Base-by-base conservation (phyloP, 345 rosid species). In the Eucalyptus polybractea region DNA sequence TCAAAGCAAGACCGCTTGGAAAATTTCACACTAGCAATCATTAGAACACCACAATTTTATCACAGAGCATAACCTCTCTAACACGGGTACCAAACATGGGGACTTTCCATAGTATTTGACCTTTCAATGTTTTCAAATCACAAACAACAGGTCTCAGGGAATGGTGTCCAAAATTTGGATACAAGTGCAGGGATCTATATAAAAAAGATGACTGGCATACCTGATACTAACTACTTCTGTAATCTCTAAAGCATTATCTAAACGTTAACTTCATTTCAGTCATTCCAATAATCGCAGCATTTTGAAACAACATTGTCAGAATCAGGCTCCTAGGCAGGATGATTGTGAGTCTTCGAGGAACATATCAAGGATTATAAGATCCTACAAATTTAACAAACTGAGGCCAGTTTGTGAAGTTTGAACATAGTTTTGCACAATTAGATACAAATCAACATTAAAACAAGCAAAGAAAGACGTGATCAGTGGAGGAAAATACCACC, bases 171-270 rank as follows among this genome's bases (percentile, higher is more conserved):
- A 56, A 1, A 56, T 10, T 24, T 56, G 29, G 29, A 24, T 56
- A 24, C 62, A 56, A 5, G 29, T 24, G 29, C 0, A 10, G 62
- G 0, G 2, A 56, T 22, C 1, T 56, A 0, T 56, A 3, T 56
- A 6, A 56, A 56, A 56, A 0, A 0, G 62, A 56, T 24, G 27
- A 56, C 0, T 2, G 5, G 62, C 62, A 56, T 0, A 56, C 0
- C 29, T 22, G 1, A 5, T n/a, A n/a, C n/a, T 19, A 3, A 42
- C 44, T 42, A 42, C 2, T 42, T 42, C 7, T 42, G 1, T 42
- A 2, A 3, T 19, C 24, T 53, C 9, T 53, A 53, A 56, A 37
- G 62, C 62, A 8, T 24, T 51, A 51, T 1, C 56, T 51, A 6
- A 0, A 0, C 22, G 0, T 51, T 51, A 51, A 51, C 4, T 19